Base-by-base conservation (phyloP, 352 stramenopile species). In the Globisporangium canariense region DNA sequence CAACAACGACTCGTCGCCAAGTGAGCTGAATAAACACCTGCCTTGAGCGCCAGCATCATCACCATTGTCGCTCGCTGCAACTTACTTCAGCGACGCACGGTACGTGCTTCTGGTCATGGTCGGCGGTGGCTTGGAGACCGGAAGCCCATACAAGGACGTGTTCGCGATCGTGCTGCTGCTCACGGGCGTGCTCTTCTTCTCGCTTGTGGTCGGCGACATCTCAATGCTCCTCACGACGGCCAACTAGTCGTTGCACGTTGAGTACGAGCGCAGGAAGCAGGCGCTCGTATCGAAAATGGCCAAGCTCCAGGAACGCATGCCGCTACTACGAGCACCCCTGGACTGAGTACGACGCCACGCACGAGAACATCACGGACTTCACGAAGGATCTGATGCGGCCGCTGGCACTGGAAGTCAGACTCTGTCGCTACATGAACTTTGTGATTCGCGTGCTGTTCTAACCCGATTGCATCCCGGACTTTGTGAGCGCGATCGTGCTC, bases 311-410 rank as follows among this genome's bases (percentile, higher is more conserved):
- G 67, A 78, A 3, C 66, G 73, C n/a, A 68, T 83, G 78, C n/a
- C 41, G 69, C 11, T 86, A 81, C 57, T 83, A 83, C 60, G 71
- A 69, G 11, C 78, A 83, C 46, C 55, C 81, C 8, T 84, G 75
- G 75, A 32, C 58, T 2, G 71, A 84, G 20, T 80, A 86, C 64
- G 66, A 82, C 47, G 64, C 73, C 32, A 58, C 83, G 0, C 72
- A 80, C 45, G 75, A 76, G 4, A 58, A 74, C 32, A 60, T 78
- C 9, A 52, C 55, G 25, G 71, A 69, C 9, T 83, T 84, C 58
- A 66, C 76, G 1, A 40, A 57, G 6, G 77, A 86, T 36, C 64
- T 86, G 9, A 72, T 64, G 10, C 74, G 75, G 4, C 81, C 79
- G 7, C 50, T 86, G 16, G 66, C 72, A 0, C 41, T 79, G 3